These are phyloP conservation scores for Hypholoma fasciculare DNA, from an alignment of 768 basidiomycete species.

Conservation along the genomic window DNA sequence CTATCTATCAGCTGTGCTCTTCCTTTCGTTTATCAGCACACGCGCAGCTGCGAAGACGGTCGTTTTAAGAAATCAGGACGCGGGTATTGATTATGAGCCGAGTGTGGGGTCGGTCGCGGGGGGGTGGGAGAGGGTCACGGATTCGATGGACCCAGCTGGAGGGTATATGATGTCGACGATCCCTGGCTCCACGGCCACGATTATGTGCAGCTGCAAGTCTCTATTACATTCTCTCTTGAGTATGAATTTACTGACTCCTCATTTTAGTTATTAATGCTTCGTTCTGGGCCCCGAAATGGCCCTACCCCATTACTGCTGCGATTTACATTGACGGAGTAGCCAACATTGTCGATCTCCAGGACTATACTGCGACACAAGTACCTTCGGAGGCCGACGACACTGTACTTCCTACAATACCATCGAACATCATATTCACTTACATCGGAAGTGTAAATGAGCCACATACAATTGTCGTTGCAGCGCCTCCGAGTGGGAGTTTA, in stretches of 20 bases:
- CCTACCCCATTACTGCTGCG: neutral
- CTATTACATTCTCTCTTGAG: too few relatives aligned
- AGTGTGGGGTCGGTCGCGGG: too few relatives aligned
- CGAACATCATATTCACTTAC: slow-evolving; percentile 2
- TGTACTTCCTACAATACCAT: neutral
- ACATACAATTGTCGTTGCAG: slow-evolving; percentile 9
- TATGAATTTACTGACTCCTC: too few relatives aligned
- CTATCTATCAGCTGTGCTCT: neutral
- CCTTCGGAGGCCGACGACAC: neutral
- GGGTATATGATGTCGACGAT: neutral
- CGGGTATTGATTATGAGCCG: too few relatives aligned
- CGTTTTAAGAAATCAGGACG: too few relatives aligned
- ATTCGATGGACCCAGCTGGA: neutral
- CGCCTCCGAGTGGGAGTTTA: slow-evolving; percentile 1
- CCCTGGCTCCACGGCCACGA: neutral
- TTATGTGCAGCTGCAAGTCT: neutral
- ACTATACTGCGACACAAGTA: neutral
- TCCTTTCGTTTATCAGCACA: neutral
- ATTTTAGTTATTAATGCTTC: too few relatives aligned
- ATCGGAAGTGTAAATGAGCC: neutral
- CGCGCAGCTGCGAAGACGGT: neutral
- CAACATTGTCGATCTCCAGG: slow-evolving; percentile 25
- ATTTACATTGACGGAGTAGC: neutral
- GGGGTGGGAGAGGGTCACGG: neutral
- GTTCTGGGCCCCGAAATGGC: neutral